A percentile compares a stretch with the other conserved stretches of the same genome.
These are phyloP conservation scores for Didymella arachidicola DNA, from an alignment of 2,329 filamentous ascomycete species.

Conservation along the genomic window DNA sequence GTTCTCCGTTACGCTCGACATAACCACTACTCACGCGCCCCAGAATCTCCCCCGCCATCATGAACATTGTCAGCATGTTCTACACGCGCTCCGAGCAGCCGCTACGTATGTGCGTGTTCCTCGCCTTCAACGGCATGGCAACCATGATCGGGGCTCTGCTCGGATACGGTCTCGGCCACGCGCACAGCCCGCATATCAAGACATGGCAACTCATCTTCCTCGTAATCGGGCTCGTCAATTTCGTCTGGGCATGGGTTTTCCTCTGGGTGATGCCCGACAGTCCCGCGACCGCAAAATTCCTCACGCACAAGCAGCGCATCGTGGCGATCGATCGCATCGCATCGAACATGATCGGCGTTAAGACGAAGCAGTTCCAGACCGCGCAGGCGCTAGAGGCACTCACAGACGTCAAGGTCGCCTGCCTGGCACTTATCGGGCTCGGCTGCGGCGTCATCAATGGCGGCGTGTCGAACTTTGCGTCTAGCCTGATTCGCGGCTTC, in stretches of 20 bases:
- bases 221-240: conserved; percentile 49
- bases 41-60: conserved; percentile 45
- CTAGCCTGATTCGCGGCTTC: conserved; percentile 56
- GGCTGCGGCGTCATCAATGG: conserved; percentile 59
- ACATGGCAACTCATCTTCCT: conserved; percentile 51
- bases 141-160: conserved; percentile 50
- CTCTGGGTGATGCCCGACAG: conserved; percentile 51
- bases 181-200: conserved; percentile 33
- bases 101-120: conserved; percentile 57
- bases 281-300: conserved; percentile 47
- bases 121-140: conserved; percentile 51
- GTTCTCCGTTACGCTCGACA: not conserved
- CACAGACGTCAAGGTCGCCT: conserved; percentile 52
- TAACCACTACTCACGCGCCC: not conserved
- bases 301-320: conserved; percentile 50
- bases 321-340: conserved; percentile 53
- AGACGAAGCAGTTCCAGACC: conserved; percentile 49
- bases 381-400: conserved; percentile 53
- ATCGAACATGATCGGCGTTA: conserved; percentile 54
- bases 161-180: conserved; percentile 48
- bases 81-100: conserved; percentile 48
- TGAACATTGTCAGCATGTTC: conserved; percentile 52
- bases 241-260: conserved; percentile 48
- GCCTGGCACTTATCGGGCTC: conserved; percentile 53
- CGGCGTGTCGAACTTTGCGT: conserved; percentile 60